Evolutionary conservation across 2,329 filamentous ascomycete genomes (phyloP).

Genomic region (Penicillium sp.): DNA sequence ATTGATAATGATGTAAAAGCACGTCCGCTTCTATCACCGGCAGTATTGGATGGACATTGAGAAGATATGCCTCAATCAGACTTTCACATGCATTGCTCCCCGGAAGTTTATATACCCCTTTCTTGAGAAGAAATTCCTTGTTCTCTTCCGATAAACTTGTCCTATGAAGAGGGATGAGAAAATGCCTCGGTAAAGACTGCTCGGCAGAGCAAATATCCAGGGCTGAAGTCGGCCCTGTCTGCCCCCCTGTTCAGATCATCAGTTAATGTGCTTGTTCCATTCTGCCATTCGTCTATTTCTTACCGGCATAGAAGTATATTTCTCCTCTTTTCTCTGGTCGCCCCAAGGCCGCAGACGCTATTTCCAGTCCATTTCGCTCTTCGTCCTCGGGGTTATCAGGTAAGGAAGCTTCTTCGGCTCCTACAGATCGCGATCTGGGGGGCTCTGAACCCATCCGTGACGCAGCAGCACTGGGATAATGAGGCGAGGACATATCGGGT

Average conservation of each 20-base stretch:
- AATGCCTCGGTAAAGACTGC: not conserved
- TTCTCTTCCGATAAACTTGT: not conserved
- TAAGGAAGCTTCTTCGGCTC: not conserved
- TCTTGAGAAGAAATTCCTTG: not conserved
- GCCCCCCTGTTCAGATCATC: constrained; percentile 26
- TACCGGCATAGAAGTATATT: constrained; percentile 37
- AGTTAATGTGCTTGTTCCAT: not conserved
- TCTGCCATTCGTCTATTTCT: not conserved
- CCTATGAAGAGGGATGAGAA: not conserved
- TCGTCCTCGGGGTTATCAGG: constrained; percentile 26
- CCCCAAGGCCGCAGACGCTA: constrained; percentile 33
- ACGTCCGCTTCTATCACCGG: constrained; percentile 43
- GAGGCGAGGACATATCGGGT: not conserved
- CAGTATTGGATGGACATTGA: constrained; percentile 47
- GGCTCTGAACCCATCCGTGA: not conserved
- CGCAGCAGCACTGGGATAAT: not conserved
- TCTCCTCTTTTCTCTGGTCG: constrained; percentile 25
- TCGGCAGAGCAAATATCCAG: not conserved
- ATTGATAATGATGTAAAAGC: constrained; percentile 38
- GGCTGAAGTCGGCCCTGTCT: constrained; percentile 30
- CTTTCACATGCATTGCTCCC: not conserved
- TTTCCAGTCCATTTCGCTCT: constrained; percentile 34
- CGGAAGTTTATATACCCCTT: not conserved
- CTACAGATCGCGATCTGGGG: not conserved
- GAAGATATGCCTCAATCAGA: constrained; percentile 21